Conservation (phyloP, 164 flowering plant genomes). For the Akebia trifoliata region DNA sequence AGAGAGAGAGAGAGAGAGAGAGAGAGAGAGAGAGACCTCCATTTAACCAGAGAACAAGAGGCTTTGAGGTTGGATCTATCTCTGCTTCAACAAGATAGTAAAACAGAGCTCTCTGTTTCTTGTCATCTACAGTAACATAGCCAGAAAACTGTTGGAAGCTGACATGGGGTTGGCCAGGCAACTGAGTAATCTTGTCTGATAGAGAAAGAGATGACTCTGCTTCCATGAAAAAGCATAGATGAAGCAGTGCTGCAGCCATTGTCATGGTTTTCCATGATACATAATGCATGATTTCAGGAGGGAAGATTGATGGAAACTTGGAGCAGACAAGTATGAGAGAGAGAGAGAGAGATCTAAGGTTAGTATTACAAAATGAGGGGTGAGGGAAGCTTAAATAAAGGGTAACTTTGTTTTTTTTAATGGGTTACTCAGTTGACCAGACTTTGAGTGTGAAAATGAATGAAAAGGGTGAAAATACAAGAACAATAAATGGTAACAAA, state of each 20-base stretch:
- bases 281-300: slow-evolving; percentile 16
- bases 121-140: slow-evolving; percentile 49
- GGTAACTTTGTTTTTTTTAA: not conserved
- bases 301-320: not conserved
- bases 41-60: slow-evolving; percentile 75
- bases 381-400: slow-evolving; percentile 2
- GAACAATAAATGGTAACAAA: too few species aligned
- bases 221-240: slow-evolving; percentile 13
- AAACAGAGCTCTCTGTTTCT: slow-evolving; percentile 49
- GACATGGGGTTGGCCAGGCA: slow-evolving; percentile 71
- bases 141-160: slow-evolving; percentile 64
- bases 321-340: not conserved
- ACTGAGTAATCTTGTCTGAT: slow-evolving; percentile 31
- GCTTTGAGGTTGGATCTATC: slow-evolving; percentile 50
- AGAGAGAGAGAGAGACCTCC: slow-evolving; percentile 42
- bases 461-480: too few species aligned
- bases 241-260: slow-evolving; percentile 17
- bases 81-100: slow-evolving; percentile 78
- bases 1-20: not conserved
- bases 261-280: slow-evolving; percentile 22
- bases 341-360: not conserved
- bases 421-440: too few species aligned
- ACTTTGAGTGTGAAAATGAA: too few species aligned
- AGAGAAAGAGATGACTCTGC: slow-evolving; percentile 11
- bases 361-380: not conserved